Conservation (phyloP, 106 monocot genomes). For the Dendrobium chrysotoxum region DNA sequence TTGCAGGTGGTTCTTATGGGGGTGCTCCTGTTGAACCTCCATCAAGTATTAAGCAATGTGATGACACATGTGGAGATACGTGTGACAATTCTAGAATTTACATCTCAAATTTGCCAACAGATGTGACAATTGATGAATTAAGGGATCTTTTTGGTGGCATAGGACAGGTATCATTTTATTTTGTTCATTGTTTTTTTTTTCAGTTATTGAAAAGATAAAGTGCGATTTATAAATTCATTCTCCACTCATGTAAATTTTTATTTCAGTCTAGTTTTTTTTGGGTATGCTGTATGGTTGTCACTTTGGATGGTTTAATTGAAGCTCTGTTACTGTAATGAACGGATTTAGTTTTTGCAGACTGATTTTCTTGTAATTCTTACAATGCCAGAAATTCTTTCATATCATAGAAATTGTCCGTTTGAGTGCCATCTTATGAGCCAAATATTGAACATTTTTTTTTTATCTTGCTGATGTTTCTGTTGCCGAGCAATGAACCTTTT, state of each 20-base stretch:
- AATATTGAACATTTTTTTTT: background rate
- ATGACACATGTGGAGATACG: slow-evolving; percentile 81
- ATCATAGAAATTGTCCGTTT: background rate
- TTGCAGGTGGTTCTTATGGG: slow-evolving; percentile 42
- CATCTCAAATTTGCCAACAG: slow-evolving; percentile 89
- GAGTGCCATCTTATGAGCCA: background rate
- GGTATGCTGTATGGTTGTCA: background rate
- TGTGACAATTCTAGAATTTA: slow-evolving; percentile 97
- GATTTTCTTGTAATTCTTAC: background rate
- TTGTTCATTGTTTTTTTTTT: background rate
- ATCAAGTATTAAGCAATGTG: slow-evolving; percentile 78
- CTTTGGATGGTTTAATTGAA: background rate
- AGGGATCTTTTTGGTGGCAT: slow-evolving; percentile 93
- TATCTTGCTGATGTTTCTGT: background rate
- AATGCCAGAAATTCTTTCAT: background rate
- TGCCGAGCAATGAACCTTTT: background rate
- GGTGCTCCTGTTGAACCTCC: slow-evolving; percentile 33
- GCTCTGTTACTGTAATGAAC: background rate
- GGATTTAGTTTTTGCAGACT: background rate
- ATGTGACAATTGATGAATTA: slow-evolving; percentile 85
- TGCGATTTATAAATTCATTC: background rate
- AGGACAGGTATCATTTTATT: slow-evolving; percentile 53
- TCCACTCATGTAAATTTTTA: background rate
- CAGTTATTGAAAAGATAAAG: background rate
- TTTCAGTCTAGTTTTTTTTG: background rate